A percentile compares a stretch with the other conserved stretches of the same genome.
Evolutionary conservation across 75 land plant species (phyloP).

Genomic region (Chamaecyparis obtusa): DNA sequence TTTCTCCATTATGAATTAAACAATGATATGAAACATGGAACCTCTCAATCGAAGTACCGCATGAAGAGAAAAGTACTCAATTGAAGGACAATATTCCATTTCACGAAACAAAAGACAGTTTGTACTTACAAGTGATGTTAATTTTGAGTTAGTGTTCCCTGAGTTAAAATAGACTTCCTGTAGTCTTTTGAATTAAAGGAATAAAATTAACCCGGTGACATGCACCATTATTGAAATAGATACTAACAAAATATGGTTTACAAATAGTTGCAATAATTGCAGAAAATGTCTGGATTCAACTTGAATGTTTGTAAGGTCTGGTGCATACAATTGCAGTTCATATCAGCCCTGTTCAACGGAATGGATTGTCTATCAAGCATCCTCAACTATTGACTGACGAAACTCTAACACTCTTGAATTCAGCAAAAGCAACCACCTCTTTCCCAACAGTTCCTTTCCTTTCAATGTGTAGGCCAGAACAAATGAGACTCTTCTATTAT

Average conservation of each 20-base stretch:
- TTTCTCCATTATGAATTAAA: neutral
- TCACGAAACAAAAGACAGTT: constrained; percentile 1
- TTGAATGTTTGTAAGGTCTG: neutral
- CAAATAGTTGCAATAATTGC: neutral
- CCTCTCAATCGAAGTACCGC: neutral
- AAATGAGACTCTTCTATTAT: constrained; percentile 9
- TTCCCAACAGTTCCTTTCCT: neutral
- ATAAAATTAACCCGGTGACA: neutral
- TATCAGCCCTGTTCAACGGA: neutral
- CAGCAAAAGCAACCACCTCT: neutral
- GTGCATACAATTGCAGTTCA: neutral
- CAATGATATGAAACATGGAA: neutral
- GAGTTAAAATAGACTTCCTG: constrained; percentile 1
- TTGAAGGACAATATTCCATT: neutral
- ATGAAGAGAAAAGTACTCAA: neutral
- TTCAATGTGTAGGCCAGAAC: neutral
- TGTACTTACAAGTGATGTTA: neutral
- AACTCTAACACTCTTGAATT: neutral
- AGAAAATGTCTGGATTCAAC: neutral
- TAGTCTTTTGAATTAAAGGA: constrained; percentile 6
- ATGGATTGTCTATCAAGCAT: neutral
- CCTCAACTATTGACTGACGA: neutral
- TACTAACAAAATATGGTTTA: constrained; percentile 9
- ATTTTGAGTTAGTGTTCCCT: neutral
- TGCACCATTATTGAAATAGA: constrained; percentile 7